Conservation (phyloP, 345 rosid species). For the Aethionema arabicum region DNA sequence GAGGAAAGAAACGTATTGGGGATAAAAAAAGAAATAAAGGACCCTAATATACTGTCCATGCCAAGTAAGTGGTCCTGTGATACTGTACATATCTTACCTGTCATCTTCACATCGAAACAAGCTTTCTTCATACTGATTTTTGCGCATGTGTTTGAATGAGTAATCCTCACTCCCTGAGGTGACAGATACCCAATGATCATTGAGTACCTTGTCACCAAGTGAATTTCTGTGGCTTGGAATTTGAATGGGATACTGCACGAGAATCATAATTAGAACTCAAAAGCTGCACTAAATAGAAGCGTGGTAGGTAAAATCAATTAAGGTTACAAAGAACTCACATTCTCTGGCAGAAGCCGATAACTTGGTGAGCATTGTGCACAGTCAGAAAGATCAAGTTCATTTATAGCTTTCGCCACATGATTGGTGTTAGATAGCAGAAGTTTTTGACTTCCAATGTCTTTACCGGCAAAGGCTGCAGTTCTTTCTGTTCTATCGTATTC, state of each 20-base stretch:
- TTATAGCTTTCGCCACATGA: slow-evolving; percentile 73
- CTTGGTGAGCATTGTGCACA: slow-evolving; percentile 95
- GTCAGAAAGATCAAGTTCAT: slow-evolving; percentile 89
- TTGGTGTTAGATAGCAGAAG: slow-evolving; percentile 55
- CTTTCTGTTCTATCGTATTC: slow-evolving; percentile 59
- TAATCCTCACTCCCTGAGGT: slow-evolving; percentile 99
- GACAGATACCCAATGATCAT: slow-evolving; percentile 98
- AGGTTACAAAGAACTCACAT: slow-evolving; percentile 47
- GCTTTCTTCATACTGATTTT: slow-evolving; percentile 99
- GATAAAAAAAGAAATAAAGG: slow-evolving; percentile 14
- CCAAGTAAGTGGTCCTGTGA: background rate
- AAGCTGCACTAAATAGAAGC: slow-evolving; percentile 1
- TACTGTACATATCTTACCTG: slow-evolving; percentile 52
- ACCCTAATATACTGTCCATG: background rate
- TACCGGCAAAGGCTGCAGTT: slow-evolving; percentile 42
- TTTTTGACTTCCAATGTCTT: slow-evolving; percentile 60
- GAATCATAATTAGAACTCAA: slow-evolving; percentile 7
- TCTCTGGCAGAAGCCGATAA: slow-evolving; percentile 85
- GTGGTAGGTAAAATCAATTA: background rate
- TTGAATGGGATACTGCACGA: slow-evolving; percentile 80
- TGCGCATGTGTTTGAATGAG: slow-evolving; percentile 98
- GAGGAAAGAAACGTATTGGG: background rate
- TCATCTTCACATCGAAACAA: slow-evolving; percentile 98
- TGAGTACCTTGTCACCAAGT: slow-evolving; percentile 80
- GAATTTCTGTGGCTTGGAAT: slow-evolving; percentile 76